Conservation (phyloP, 2,329 filamentous ascomycete genomes). For the Aspergillus sp. region DNA sequence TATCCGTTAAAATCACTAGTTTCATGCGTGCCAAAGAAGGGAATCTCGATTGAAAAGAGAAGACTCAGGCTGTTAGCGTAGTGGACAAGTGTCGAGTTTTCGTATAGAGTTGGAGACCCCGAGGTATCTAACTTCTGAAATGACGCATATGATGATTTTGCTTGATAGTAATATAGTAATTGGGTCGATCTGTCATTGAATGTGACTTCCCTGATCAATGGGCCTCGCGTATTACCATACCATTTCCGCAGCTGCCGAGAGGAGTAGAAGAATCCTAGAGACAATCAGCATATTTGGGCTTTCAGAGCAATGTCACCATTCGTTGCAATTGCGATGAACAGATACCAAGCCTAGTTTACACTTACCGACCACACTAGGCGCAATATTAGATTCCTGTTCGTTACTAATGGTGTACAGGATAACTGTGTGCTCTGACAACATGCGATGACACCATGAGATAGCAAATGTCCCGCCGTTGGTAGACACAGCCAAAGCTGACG, state of each 20-base stretch:
- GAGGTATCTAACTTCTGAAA: slow-evolving; percentile 31
- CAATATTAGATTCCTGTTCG: slow-evolving; percentile 8
- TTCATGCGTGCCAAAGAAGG: slow-evolving; percentile 40
- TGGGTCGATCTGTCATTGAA: slow-evolving; percentile 40
- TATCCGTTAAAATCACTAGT: slow-evolving; percentile 12
- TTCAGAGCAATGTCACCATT: background rate
- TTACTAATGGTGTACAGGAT: slow-evolving; percentile 25
- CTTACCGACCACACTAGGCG: slow-evolving; percentile 21
- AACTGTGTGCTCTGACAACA: slow-evolving; percentile 25
- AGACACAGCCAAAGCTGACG: slow-evolving; percentile 29
- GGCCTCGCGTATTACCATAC: slow-evolving; percentile 15
- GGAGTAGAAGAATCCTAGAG: background rate
- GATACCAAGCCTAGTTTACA: background rate
- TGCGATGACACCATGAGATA: slow-evolving; percentile 38
- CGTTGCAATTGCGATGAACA: background rate
- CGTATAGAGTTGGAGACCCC: slow-evolving; percentile 18
- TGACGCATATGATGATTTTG: slow-evolving; percentile 33
- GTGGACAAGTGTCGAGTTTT: slow-evolving; percentile 25
- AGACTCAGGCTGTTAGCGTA: slow-evolving; percentile 27
- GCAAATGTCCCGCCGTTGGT: slow-evolving; percentile 27
- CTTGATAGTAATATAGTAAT: slow-evolving; percentile 36
- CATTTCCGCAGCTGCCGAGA: background rate
- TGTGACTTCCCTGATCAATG: slow-evolving; percentile 27
- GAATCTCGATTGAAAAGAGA: slow-evolving; percentile 38
- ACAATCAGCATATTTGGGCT: background rate